Base-by-base conservation (phyloP, 257 asterid species). In the Solanum appendiculatum region DNA sequence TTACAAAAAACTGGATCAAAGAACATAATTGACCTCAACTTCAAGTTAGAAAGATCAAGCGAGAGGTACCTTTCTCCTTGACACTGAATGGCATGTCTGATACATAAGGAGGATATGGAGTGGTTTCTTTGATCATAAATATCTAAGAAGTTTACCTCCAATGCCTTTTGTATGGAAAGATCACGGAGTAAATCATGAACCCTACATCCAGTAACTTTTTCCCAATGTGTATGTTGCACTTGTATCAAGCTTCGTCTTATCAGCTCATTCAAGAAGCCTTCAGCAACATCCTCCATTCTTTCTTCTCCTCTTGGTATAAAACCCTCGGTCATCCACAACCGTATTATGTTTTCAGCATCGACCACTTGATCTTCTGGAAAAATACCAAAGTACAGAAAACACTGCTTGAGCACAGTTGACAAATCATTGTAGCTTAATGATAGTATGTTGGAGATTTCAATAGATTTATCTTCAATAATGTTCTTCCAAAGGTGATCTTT, bases 181-280 rank as follows among this genome's bases (percentile, higher is more conserved):
- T 54, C 60, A 20, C 10, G n/a, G 2, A 54, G 60, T 54, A 54
- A 20, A 54, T 54, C 60, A 18, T 54, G 60, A 18, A 54, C 20
- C n/a, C 60, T 54, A 54, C n/a, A 54, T 1, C 2, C 0, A 54
- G 9, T 2, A 54, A 54, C n/a, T 54, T 54, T 54, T 7, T 54
- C 60, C 60, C 60, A 54, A 18, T 16, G 0, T 18, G n/a, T 54
- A 1, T 1, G 0, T 0, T 3, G 10, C 9, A 54, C 60, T 54
- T 18, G 60, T 5, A 54, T 3, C n/a, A 54, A 18, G n/a, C n/a
- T 54, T 54, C 60, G 10, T 54, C 60, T 54, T 54, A 54, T 54
- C 60, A 54, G n/a, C 60, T 54, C 60, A 54, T 54, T 54, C n/a
- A 54, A 54, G 60, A 54, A 16, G 23, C 60, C 9, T 54, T 54